A percentile compares a stretch with the other conserved stretches of the same genome.
These are phyloP conservation scores for Nicotiana rustica DNA, from an alignment of 305 asterid genomes.

Conservation along the genomic window DNA sequence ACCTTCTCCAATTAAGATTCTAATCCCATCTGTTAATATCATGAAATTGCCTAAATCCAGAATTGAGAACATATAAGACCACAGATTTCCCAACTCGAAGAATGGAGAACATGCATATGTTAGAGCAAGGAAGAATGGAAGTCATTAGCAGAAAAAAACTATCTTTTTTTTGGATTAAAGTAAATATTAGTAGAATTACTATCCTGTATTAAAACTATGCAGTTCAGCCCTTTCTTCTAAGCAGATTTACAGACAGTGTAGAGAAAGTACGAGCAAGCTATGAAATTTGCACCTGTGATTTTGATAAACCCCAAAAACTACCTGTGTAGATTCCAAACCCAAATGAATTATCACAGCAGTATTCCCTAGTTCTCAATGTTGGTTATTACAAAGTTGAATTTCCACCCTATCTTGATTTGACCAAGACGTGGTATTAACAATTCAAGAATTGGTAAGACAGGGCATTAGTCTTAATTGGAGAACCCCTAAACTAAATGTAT, in stretches of 20 bases:
- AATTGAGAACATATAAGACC: neutral
- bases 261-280: neutral
- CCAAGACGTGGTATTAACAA: conserved; percentile 2
- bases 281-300: neutral
- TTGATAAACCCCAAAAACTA: conserved; percentile 7
- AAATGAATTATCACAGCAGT: neutral
- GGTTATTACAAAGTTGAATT: neutral
- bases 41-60: neutral
- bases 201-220: neutral
- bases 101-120: neutral
- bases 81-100: conserved; percentile 1
- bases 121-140: neutral
- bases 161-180: neutral
- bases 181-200: neutral
- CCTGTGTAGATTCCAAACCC: conserved; percentile 20
- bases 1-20: neutral
- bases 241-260: neutral
- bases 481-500: neutral
- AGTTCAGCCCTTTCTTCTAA: neutral
- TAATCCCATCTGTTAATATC: conserved; percentile 25
- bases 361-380: neutral
- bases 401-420: neutral
- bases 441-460: neutral
- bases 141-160: neutral
- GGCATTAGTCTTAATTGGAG: neutral